These are phyloP conservation scores for Mortierella polycephala DNA, from an alignment of 371 early-diverging fungal species.

Conservation along the genomic window DNA sequence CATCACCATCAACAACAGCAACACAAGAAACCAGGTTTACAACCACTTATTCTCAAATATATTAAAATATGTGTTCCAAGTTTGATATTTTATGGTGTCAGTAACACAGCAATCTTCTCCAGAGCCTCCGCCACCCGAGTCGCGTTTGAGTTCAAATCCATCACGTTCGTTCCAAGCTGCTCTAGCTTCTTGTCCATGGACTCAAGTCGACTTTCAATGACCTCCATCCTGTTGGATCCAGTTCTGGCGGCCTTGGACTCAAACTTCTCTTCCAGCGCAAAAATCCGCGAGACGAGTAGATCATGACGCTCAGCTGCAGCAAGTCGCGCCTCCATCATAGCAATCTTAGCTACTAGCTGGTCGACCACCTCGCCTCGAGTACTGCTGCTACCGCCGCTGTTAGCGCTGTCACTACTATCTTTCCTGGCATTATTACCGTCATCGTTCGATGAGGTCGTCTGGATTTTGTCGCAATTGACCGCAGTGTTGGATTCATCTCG, in stretches of 20 bases:
- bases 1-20: no score
- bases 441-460: no score
- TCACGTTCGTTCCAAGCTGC: constrained; percentile 7
- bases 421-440: neutral
- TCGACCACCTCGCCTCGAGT: constrained; percentile 7
- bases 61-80: neutral
- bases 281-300: constrained; percentile 17
- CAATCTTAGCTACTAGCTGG: constrained; percentile 22
- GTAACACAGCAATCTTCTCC: constrained; percentile 34
- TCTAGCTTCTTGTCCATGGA: constrained; percentile 42
- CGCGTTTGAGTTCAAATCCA: constrained; percentile 10
- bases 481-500: neutral
- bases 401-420: neutral
- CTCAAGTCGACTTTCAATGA: constrained; percentile 23
- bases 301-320: constrained; percentile 28
- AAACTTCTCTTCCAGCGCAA: constrained; percentile 31
- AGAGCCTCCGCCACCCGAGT: constrained; percentile 24
- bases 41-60: no score
- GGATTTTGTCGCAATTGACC: no score
- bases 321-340: constrained; percentile 27
- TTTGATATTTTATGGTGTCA: constrained; percentile 11
- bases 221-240: constrained; percentile 4
- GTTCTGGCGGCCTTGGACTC: neutral
- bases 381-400: neutral
- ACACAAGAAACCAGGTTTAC: no score